Evolutionary conservation across 2,329 filamentous ascomycete genomes (phyloP).

Genomic region (Tolypocladium nubicola): DNA sequence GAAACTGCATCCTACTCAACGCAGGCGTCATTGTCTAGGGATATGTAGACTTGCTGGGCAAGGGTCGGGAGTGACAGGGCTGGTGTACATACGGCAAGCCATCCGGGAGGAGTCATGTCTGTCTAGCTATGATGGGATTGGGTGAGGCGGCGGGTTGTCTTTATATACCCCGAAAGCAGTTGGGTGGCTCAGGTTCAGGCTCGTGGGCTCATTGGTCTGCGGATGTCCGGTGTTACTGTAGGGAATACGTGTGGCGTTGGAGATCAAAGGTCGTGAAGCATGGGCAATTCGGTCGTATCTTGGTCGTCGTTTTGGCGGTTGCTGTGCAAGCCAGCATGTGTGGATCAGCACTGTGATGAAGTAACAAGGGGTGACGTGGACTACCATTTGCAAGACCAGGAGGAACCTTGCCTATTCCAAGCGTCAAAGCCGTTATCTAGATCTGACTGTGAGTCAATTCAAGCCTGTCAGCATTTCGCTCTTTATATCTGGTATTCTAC

Average conservation of each 20-base stretch:
- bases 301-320: too few relatives aligned
- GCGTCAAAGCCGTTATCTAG: too few relatives aligned
- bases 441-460: too few relatives aligned
- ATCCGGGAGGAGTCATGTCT: neutral
- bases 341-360: too few relatives aligned
- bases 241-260: neutral
- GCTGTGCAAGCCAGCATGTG: too few relatives aligned
- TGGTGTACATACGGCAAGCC: neutral
- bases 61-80: neutral
- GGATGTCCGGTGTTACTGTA: neutral
- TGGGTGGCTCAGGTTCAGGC: neutral
- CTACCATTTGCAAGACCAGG: too few relatives aligned
- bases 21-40: constrained; percentile 16
- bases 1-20: constrained; percentile 59
- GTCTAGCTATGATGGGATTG: neutral
- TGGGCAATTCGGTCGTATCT: neutral
- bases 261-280: neutral
- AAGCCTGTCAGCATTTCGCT: too few relatives aligned
- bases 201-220: neutral
- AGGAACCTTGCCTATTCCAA: too few relatives aligned
- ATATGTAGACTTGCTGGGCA: too few relatives aligned
- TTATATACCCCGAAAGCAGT: neutral
- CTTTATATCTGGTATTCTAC: too few relatives aligned
- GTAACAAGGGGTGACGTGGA: too few relatives aligned
- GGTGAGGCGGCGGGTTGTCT: neutral